These are phyloP conservation scores for Leccinum olivaceopallidum DNA, from an alignment of 768 basidiomycete species.

Conservation along the genomic window DNA sequence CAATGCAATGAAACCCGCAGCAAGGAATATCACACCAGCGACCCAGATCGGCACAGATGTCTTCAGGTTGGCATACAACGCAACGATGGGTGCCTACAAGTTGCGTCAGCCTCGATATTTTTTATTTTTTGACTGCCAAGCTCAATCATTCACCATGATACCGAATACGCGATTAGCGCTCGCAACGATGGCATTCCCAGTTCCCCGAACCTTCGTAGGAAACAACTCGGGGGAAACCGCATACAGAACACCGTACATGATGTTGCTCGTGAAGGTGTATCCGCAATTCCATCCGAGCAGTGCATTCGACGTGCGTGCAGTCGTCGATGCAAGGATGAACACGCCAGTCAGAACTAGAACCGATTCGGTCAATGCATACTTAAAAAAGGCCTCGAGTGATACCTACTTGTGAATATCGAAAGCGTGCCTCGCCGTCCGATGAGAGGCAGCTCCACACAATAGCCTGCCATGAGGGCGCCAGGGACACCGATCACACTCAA, in stretches of 20 bases:
- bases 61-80: slow-evolving; percentile 46
- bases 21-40: slow-evolving; percentile 52
- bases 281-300: slow-evolving; percentile 61
- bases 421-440: slow-evolving; percentile 58
- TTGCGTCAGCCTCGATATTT: slow-evolving; percentile 1
- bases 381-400: background rate
- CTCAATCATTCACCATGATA: slow-evolving; percentile 44
- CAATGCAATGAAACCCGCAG: slow-evolving; percentile 47
- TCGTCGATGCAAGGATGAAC: slow-evolving; percentile 59
- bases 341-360: slow-evolving; percentile 48
- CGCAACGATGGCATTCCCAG: slow-evolving; percentile 55
- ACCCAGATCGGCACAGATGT: slow-evolving; percentile 57
- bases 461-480: slow-evolving; percentile 56
- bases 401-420: slow-evolving; percentile 47
- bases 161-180: slow-evolving; percentile 58
- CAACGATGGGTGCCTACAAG: slow-evolving; percentile 48
- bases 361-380: background rate
- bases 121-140: background rate
- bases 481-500: slow-evolving; percentile 58
- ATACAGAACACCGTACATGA: slow-evolving; percentile 55
- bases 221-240: slow-evolving; percentile 50
- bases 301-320: slow-evolving; percentile 50
- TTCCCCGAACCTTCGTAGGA: slow-evolving; percentile 54
- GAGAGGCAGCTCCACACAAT: slow-evolving; percentile 49
- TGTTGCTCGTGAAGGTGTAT: slow-evolving; percentile 55